Base-by-base conservation (phyloP, 306 rosid species). In the Oemleria cerasiformis region DNA sequence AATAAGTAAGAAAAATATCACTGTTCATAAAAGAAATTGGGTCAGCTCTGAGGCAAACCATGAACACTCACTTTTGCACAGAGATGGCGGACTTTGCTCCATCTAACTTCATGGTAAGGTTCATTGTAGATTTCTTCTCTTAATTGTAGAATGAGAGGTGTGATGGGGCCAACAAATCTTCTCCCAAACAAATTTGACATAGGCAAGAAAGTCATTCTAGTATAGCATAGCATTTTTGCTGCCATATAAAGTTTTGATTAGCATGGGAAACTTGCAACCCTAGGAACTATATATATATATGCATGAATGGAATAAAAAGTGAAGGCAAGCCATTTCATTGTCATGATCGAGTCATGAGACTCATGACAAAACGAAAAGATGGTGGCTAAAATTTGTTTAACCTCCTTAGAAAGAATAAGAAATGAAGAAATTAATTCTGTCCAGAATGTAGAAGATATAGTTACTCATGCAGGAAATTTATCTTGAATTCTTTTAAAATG, bases 221-320 rank as follows among this genome's bases (percentile, higher is more conserved):
- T 84, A 41, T 87, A 87, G 73, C 96, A 89, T 76, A 77, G 80
- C 87, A 92, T 85, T 77, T 88, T 88, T n/a, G 90, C 96, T 89
- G 82, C 72, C 14, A 47, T 66, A 30, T 7, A 1, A 30, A 44
- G 19, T 16, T 0, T 13, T 5, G 42, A 44, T 23, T 23, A 23
- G 39, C 13, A 23, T 10, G 36, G 5, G 16, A 55, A 55, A 10
- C 2, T 21, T 21, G 2, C 34, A 10, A 55, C 9, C 59, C 36
- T 4, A 55, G 60, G 17, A 54, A 54, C 59, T 54, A 50, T n/a
- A n/a, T n/a, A n/a, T n/a, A n/a, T n/a, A n/a, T n/a, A n/a, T n/a
- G n/a, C n/a, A n/a, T n/a, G n/a, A n/a, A n/a, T n/a, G n/a, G n/a
- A n/a, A n/a, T n/a, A n/a, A n/a, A n/a, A n/a, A n/a, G n/a, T n/a